Evolutionary conservation across 108 stramenopile species (phyloP), one percentile per base, ranked within the genome.

Genomic region (Hondaea fermentalgiana): DNA sequence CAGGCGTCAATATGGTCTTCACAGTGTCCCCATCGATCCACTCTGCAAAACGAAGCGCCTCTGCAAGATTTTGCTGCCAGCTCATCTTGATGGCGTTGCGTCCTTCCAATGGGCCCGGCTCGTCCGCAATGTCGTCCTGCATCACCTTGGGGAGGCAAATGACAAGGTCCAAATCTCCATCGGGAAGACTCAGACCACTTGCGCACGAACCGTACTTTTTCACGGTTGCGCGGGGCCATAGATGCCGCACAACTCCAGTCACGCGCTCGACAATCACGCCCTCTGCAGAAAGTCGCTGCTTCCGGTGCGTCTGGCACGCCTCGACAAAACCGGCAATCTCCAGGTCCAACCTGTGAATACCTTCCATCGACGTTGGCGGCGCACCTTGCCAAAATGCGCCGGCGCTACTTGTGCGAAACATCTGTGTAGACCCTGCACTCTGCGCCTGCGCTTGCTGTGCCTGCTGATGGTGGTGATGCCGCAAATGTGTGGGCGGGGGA

Each of bases 61-160:
- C 71, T 14, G 93, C 93, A 12, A 93, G 91, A 35, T 93, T 90
- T 60, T 93, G 92, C 59, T 92, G 93, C 93, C 92, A 92, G 0
- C 91, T 92, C 58, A 92, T 92, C 72, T 93, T 92, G 91, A 93
- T 93, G 23, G 93, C 93, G 59, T 93, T 93, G 44, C 93, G 91
- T 14, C 93, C 92, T 87, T 93, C 93, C 69, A 93, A 53, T 5
- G 89, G 91, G 5, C 93, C 93, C 6, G 93, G 92, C 3, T 91
- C 90, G 72, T 87, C 90, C 16, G 93, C 92, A 4, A 90, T 91
- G 4, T 91, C 90, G 53, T 92, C 92, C 23, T 58, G 44, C 47
- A 91, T 91, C 5, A 92, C 91, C 90, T 92, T 92, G 45, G 93
- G 93, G 23, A 93, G 92, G 72, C 92, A 91, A n/a, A 93, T 93